phyloP scores from a whole-genome alignment of 192 early-diverging fungal genomes.

The Coemansia sp. region DNA sequence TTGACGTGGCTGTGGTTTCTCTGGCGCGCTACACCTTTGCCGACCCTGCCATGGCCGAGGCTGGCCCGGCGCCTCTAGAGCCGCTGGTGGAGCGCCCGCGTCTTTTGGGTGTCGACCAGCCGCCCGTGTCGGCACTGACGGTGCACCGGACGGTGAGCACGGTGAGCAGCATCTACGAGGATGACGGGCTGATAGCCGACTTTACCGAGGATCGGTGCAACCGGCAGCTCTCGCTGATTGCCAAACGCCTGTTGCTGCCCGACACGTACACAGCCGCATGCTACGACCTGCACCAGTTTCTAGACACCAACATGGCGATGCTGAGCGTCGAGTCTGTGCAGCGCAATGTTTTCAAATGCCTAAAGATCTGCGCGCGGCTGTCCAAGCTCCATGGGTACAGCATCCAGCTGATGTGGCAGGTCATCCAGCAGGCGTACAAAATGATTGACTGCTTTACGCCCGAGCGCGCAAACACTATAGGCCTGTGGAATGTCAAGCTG shows the following conservation, averaged over 20 bases:
- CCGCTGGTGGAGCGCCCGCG: slow-evolving; percentile 17
- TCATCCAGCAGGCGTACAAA: slow-evolving; percentile 36
- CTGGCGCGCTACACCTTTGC: slow-evolving; percentile 49
- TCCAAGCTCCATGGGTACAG: slow-evolving; percentile 49
- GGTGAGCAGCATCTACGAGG: slow-evolving; percentile 9
- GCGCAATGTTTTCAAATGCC: slow-evolving; percentile 48
- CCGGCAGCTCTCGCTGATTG: slow-evolving; percentile 32
- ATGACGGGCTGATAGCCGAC: slow-evolving; percentile 32
- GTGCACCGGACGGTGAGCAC: background rate
- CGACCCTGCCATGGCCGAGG: slow-evolving; percentile 19
- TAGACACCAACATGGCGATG: slow-evolving; percentile 9
- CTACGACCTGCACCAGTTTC: slow-evolving; percentile 37
- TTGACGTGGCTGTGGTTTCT: slow-evolving; percentile 33
- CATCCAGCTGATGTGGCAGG: slow-evolving; percentile 50
- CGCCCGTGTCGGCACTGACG: background rate
- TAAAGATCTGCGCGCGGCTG: slow-evolving; percentile 47
- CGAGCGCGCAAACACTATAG: slow-evolving; percentile 28
- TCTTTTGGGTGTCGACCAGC: slow-evolving; percentile 1
- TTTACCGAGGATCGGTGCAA: slow-evolving; percentile 48
- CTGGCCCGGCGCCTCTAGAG: slow-evolving; percentile 34
- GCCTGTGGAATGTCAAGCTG: slow-evolving; percentile 34
- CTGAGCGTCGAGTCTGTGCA: slow-evolving; percentile 30
- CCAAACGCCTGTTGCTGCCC: slow-evolving; percentile 31
- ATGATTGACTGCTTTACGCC: slow-evolving; percentile 21
- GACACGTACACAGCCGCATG: slow-evolving; percentile 46